Conservation (phyloP, 805 yeast species). For the Candida yuanshanica region DNA sequence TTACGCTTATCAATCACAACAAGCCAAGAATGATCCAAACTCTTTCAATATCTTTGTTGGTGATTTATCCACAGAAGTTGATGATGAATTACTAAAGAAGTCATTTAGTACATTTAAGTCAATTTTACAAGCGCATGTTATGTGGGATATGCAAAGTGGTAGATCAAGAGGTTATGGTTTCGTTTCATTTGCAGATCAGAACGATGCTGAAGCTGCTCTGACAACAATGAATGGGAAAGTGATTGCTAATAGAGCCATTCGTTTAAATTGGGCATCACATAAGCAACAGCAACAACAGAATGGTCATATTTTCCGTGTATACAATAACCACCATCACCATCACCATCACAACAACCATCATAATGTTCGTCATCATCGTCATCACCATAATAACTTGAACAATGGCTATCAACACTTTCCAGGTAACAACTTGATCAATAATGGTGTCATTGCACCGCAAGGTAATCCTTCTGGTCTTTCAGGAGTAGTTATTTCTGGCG, state of each 20-base stretch:
- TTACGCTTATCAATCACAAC: slow-evolving; percentile 83
- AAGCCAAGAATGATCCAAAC: slow-evolving; percentile 46
- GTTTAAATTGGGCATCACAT: slow-evolving; percentile 88
- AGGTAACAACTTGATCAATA: background rate
- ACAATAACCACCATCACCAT: slow-evolving; percentile 6
- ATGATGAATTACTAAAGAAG: slow-evolving; percentile 61
- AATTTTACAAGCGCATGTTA: slow-evolving; percentile 78
- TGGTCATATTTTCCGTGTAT: slow-evolving; percentile 11
- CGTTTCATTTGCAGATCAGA: slow-evolving; percentile 61
- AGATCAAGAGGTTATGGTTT: slow-evolving; percentile 91
- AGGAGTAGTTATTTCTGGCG: no score
- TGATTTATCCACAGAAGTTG: slow-evolving; percentile 75
- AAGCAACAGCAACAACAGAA: slow-evolving; percentile 38
- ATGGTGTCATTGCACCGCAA: background rate
- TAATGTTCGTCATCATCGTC: background rate
- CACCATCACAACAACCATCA: slow-evolving; percentile 9
- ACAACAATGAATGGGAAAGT: slow-evolving; percentile 67
- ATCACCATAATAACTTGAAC: slow-evolving; percentile 4
- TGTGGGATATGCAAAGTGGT: slow-evolving; percentile 97
- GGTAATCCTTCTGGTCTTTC: background rate
- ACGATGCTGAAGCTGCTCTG: slow-evolving; percentile 72
- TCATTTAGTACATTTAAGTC: slow-evolving; percentile 56
- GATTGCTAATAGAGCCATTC: slow-evolving; percentile 68
- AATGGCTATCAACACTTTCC: slow-evolving; percentile 6
- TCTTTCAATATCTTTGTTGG: slow-evolving; percentile 78